These are phyloP conservation scores for Phallus indusiatus DNA, from an alignment of 768 basidiomycete genomes.

Conservation along the genomic window DNA sequence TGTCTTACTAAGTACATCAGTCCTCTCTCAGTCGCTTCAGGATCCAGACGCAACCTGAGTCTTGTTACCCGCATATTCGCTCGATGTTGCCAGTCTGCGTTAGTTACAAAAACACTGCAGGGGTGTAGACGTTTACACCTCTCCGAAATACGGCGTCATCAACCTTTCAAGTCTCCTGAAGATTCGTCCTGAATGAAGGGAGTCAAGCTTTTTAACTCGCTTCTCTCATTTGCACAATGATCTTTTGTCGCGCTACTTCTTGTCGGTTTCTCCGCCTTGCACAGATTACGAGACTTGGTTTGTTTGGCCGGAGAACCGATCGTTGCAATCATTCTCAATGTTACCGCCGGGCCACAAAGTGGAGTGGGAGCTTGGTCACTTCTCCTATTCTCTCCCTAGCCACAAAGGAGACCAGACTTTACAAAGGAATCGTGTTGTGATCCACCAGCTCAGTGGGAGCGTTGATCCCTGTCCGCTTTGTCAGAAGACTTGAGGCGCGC, in stretches of 20 bases:
- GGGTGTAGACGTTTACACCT: conserved; percentile 22
- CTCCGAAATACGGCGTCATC: conserved; percentile 19
- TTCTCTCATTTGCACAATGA: conserved; percentile 19
- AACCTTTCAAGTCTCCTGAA: conserved; percentile 16
- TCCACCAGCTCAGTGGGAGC: not conserved
- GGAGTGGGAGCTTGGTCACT: not conserved
- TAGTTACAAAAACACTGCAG: conserved; percentile 11
- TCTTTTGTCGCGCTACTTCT: conserved; percentile 19
- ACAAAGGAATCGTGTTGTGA: conserved; percentile 15
- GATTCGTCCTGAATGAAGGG: conserved; percentile 13
- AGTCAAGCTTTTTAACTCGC: no score
- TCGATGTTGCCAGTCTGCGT: not conserved
- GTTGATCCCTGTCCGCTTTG: not conserved
- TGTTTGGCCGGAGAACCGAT: conserved; percentile 12
- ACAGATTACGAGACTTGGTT: conserved; percentile 22
- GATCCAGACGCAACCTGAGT: conserved; percentile 16
- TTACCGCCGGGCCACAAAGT: conserved; percentile 12
- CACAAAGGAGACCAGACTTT: conserved; percentile 31
- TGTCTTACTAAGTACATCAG: conserved; percentile 15
- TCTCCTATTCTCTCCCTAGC: conserved; percentile 21
- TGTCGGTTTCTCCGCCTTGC: conserved; percentile 18
- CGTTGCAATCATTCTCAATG: conserved; percentile 14
- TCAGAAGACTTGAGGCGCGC: no score
- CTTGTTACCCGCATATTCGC: conserved; percentile 14
- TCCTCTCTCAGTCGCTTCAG: conserved; percentile 15